These are phyloP conservation scores for Astragalus glycyphyllos DNA, from an alignment of 306 rosid species.

Conservation along the genomic window DNA sequence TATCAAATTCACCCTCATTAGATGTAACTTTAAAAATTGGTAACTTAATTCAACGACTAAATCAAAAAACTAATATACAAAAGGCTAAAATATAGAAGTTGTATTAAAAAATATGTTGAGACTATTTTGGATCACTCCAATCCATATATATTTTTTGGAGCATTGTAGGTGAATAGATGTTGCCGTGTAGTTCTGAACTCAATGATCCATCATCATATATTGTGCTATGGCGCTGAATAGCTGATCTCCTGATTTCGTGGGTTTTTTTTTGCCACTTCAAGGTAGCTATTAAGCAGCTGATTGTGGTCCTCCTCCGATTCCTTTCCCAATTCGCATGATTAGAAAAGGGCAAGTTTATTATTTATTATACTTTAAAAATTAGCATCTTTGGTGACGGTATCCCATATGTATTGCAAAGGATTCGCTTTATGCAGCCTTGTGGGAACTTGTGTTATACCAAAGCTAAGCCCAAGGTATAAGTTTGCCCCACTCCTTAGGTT, in stretches of 20 bases:
- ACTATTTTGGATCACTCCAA: not conserved
- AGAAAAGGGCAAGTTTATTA: slow-evolving; percentile 17
- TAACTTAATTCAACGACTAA: no score
- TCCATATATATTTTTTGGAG: not conserved
- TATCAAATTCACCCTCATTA: no score
- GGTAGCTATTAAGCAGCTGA: not conserved
- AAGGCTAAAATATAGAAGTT: no score
- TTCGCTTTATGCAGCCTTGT: slow-evolving; percentile 37
- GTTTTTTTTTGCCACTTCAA: slow-evolving; percentile 10
- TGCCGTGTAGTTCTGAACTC: not conserved
- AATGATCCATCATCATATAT: not conserved
- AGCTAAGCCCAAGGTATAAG: slow-evolving; percentile 21
- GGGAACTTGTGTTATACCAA: slow-evolving; percentile 28
- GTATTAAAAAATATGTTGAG: no score
- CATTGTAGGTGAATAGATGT: not conserved
- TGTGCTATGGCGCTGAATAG: not conserved
- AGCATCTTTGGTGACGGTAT: not conserved
- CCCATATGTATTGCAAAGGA: not conserved
- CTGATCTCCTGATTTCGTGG: not conserved
- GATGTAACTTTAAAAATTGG: no score
- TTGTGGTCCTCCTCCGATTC: slow-evolving; percentile 29
- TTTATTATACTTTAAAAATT: not conserved
- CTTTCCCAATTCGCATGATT: not conserved
- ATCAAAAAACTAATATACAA: no score
- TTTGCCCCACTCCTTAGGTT: slow-evolving; percentile 31